A percentile compares a stretch with the other conserved stretches of the same genome.
Evolutionary conservation across 768 basidiomycete genomes (phyloP).

Genomic region (Mycena olivaceomarginata): DNA sequence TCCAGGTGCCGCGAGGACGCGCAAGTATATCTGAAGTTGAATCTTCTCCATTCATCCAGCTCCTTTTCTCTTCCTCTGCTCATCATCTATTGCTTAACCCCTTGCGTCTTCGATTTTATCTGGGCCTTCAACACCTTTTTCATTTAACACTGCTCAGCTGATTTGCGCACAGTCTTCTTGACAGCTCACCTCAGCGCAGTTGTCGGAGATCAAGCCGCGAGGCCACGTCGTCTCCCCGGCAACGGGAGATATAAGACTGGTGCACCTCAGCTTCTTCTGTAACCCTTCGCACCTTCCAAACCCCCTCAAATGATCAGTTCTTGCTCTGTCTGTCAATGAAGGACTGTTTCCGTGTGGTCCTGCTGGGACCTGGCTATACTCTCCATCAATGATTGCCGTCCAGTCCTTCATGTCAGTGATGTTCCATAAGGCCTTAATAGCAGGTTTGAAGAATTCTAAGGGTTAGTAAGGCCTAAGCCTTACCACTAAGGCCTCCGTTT

Average conservation of each 20-base stretch:
- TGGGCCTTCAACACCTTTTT: too few relatives aligned
- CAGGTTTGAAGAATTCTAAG: too few relatives aligned
- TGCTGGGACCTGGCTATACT: too few relatives aligned
- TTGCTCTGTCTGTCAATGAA: too few relatives aligned
- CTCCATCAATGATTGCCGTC: too few relatives aligned
- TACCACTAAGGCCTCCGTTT: too few relatives aligned
- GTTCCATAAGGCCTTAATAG: too few relatives aligned
- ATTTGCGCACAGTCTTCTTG: not conserved
- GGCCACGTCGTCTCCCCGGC: not conserved
- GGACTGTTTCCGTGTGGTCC: too few relatives aligned
- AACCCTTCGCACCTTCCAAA: not conserved
- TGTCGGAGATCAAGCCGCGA: not conserved
- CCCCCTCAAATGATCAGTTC: not conserved
- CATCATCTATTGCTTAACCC: not conserved
- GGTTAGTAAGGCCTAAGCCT: too few relatives aligned
- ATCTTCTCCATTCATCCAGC: not conserved
- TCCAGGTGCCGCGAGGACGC: not conserved
- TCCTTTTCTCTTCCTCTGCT: not conserved
- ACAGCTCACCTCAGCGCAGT: not conserved
- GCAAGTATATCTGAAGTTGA: not conserved
- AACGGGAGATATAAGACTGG: not conserved
- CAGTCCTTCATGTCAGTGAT: too few relatives aligned
- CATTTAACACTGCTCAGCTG: not conserved
- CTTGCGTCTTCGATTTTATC: too few relatives aligned
- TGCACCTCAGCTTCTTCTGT: not conserved